Percentiles rank a stretch among this genome's conserved stretches.
These are phyloP conservation scores for Rhizopogon sp. DNA, from an alignment of 768 basidiomycete genomes.

Conservation along the genomic window DNA sequence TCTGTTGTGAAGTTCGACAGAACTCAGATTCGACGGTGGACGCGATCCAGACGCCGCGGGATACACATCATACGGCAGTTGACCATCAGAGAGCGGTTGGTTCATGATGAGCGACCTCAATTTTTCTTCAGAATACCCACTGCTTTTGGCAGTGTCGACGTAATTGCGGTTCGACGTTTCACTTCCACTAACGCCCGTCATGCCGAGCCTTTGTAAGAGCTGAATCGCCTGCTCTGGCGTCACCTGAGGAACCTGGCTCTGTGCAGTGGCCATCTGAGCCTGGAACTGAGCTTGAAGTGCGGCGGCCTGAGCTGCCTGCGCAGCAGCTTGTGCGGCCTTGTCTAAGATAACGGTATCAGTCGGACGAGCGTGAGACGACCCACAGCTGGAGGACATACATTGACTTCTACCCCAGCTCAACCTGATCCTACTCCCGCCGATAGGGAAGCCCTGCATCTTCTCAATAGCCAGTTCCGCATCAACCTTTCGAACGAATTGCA, in stretches of 20 bases:
- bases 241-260: conserved; percentile 23
- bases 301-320: conserved; percentile 75
- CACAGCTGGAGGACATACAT: conserved; percentile 39
- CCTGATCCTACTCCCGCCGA: conserved; percentile 87
- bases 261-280: conserved; percentile 19
- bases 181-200: conserved; percentile 25
- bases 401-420: conserved; percentile 93
- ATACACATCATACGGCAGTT: conserved; percentile 18
- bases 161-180: conserved; percentile 7
- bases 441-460: conserved; percentile 95
- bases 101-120: conserved; percentile 14
- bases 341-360: conserved; percentile 37
- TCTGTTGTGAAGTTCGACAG: conserved; percentile 13
- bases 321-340: conserved; percentile 88
- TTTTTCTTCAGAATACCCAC: conserved; percentile 18
- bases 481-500: conserved; percentile 87
- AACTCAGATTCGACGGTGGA: conserved; percentile 10
- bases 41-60: conserved; percentile 11
- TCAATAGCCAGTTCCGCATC: conserved; percentile 92
- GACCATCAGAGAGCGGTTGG: conserved; percentile 14
- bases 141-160: conserved; percentile 12
- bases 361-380: background rate
- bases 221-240: conserved; percentile 61
- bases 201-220: conserved; percentile 52
- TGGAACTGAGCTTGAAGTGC: conserved; percentile 51